Evolutionary conservation across 805 yeast species (phyloP).

Genomic region (Blastobotrys muscicola): DNA sequence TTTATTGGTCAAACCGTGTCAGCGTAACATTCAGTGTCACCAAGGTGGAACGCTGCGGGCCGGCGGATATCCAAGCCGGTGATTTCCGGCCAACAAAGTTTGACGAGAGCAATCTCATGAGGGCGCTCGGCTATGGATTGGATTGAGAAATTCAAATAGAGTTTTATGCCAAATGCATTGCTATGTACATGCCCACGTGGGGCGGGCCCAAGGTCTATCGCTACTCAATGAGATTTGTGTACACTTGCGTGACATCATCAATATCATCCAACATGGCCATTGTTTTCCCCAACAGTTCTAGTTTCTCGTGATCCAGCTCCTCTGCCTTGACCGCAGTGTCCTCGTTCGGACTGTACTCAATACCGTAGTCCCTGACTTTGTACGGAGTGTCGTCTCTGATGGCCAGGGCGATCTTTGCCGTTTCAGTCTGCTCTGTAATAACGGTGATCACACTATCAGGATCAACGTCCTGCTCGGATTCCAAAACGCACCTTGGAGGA

Average conservation of each 20-base stretch:
- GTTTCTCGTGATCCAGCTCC: slow-evolving; percentile 34
- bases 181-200: too few relatives aligned
- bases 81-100: too few relatives aligned
- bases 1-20: too few relatives aligned
- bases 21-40: too few relatives aligned
- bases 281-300: slow-evolving; percentile 47
- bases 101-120: too few relatives aligned
- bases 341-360: slow-evolving; percentile 53
- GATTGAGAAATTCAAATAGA: too few relatives aligned
- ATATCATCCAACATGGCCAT: slow-evolving; percentile 56
- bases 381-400: slow-evolving; percentile 42
- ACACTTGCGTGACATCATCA: slow-evolving; percentile 77
- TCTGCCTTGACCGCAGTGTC: slow-evolving; percentile 34
- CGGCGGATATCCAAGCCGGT: too few relatives aligned
- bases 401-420: slow-evolving; percentile 50
- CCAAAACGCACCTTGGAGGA: slow-evolving; percentile 40
- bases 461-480: slow-evolving; percentile 37
- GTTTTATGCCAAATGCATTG: too few relatives aligned
- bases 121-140: too few relatives aligned
- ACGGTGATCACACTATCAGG: slow-evolving; percentile 39
- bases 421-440: slow-evolving; percentile 53
- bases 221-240: slow-evolving; percentile 46
- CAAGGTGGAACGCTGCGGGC: too few relatives aligned
- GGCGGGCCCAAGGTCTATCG: too few relatives aligned
- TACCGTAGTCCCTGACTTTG: slow-evolving; percentile 60